Percentiles rank a stretch among this genome's conserved stretches.
phyloP scores from a whole-genome alignment of 192 early-diverging fungal genomes.

The Globomyces pollinis-pini region DNA sequence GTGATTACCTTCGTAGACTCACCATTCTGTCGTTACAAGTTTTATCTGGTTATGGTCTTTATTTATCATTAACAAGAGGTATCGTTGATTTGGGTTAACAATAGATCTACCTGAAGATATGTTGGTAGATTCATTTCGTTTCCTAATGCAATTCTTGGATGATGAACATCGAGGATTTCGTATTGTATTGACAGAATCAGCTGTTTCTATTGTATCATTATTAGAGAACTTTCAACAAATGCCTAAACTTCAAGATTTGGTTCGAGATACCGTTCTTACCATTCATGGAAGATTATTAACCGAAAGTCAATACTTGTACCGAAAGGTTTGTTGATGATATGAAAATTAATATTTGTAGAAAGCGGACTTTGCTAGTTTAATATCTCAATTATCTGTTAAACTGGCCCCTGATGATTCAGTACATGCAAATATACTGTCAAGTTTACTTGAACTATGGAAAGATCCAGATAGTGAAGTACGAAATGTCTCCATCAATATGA shows the following conservation, averaged over 20 bases:
- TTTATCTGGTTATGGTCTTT: constrained; percentile 39
- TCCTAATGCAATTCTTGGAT: constrained; percentile 38
- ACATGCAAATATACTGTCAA: constrained; percentile 16
- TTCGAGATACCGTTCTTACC: background rate
- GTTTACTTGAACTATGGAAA: constrained; percentile 39
- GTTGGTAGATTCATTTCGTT: constrained; percentile 28
- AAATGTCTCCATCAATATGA: constrained; percentile 40
- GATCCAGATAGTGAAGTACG: constrained; percentile 50
- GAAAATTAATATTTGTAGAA: constrained; percentile 27
- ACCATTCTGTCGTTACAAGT: constrained; percentile 41
- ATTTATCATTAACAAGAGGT: constrained; percentile 34
- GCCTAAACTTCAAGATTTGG: constrained; percentile 13
- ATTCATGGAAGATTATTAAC: constrained; percentile 23
- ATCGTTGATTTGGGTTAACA: background rate
- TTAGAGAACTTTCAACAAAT: background rate
- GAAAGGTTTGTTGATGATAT: constrained; percentile 28
- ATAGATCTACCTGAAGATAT: constrained; percentile 21
- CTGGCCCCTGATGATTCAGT: constrained; percentile 9
- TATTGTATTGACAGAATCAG: constrained; percentile 37
- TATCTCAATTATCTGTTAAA: constrained; percentile 30
- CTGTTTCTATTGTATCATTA: constrained; percentile 23
- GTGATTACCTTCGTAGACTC: constrained; percentile 37
- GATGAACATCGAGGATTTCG: constrained; percentile 47
- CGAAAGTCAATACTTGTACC: constrained; percentile 22
- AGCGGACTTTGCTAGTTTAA: constrained; percentile 38